Conservation (phyloP, 163 green algal genomes). For the Botryococcus braunii region DNA sequence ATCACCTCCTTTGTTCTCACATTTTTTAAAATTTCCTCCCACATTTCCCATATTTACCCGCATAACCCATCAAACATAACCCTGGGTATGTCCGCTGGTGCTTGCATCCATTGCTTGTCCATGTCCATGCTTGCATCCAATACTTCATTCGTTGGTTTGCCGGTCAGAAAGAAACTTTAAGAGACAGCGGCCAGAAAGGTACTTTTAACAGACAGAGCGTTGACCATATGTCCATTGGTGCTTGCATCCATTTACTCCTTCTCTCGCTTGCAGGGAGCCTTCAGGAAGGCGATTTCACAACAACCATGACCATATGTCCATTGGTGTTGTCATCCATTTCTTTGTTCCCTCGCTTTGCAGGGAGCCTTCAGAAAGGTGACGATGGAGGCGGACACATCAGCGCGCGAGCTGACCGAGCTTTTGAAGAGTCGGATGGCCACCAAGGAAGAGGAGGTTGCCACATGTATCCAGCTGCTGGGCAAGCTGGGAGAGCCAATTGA, state of each 20-base stretch:
- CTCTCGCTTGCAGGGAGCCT: constrained; percentile 37
- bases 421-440: constrained; percentile 56
- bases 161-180: too few relatives aligned
- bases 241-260: background rate
- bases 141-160: too few relatives aligned
- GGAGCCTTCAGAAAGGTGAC: constrained; percentile 53
- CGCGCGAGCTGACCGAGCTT: constrained; percentile 38
- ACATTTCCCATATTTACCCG: too few relatives aligned
- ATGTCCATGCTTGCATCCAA: too few relatives aligned
- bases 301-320: background rate
- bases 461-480: constrained; percentile 68
- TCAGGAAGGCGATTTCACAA: constrained; percentile 38
- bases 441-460: constrained; percentile 51
- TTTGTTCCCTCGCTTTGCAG: too few relatives aligned
- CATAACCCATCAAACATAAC: too few relatives aligned
- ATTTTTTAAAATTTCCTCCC: too few relatives aligned
- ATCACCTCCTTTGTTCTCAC: too few relatives aligned
- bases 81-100: too few relatives aligned
- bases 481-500: constrained; percentile 67
- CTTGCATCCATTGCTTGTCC: too few relatives aligned
- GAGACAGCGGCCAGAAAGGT: too few relatives aligned
- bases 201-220: too few relatives aligned
- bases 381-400: constrained; percentile 48
- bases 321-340: background rate
- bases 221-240: background rate